Conservation (phyloP, 768 basidiomycete genomes). For the Trametopsis cervina region DNA sequence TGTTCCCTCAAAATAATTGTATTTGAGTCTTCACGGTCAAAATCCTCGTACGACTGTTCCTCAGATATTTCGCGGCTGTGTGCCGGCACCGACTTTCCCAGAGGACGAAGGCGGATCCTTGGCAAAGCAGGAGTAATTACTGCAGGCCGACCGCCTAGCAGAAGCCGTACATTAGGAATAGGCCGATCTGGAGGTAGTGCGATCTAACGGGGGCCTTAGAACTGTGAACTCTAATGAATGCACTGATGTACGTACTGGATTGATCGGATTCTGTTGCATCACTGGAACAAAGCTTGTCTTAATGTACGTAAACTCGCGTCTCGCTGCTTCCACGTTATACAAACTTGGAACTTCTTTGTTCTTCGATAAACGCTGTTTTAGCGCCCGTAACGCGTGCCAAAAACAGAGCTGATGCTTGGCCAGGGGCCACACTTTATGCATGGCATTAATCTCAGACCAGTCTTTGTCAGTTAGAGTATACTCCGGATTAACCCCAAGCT, state of each 20-base stretch:
- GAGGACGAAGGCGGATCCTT: constrained; percentile 1
- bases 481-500: constrained; percentile 19
- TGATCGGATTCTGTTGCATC: background rate
- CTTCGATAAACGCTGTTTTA: constrained; percentile 25
- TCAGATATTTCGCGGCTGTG: background rate
- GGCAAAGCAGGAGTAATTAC: constrained; percentile 6
- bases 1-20: too few relatives aligned
- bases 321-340: constrained; percentile 24
- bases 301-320: background rate
- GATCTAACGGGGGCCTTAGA: too few relatives aligned
- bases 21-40: too few relatives aligned
- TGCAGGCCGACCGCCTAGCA: constrained; percentile 3
- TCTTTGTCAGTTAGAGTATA: constrained; percentile 29
- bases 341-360: constrained; percentile 18
- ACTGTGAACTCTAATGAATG: too few relatives aligned
- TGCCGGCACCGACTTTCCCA: background rate
- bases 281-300: background rate
- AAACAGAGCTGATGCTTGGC: constrained; percentile 34
- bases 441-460: constrained; percentile 28
- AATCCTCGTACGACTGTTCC: too few relatives aligned
- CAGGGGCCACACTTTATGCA: constrained; percentile 17
- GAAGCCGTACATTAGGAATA: background rate
- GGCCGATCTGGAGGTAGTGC: constrained; percentile 4
- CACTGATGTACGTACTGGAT: too few relatives aligned
- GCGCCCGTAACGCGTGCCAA: constrained; percentile 28